These are phyloP conservation scores for Penicillium antarcticum DNA, from an alignment of 495 filamentous ascomycete genomes.

Conservation along the genomic window DNA sequence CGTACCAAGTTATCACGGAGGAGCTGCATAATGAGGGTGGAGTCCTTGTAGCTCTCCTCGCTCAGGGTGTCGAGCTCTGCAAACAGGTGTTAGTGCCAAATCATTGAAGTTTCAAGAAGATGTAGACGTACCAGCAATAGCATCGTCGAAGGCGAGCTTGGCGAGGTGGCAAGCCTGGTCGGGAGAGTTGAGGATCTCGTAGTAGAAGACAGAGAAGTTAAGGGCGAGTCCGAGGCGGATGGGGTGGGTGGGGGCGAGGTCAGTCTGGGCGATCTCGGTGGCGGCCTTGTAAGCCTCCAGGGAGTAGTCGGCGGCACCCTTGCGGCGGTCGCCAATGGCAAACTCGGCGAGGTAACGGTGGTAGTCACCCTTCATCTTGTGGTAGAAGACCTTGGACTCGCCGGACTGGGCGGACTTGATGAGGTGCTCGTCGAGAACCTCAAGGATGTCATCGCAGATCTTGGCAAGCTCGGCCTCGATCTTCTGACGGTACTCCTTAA, in stretches of 20 bases:
- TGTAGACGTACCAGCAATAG: conserved; percentile 78
- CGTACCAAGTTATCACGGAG: conserved; percentile 97
- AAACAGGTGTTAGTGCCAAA: conserved; percentile 17
- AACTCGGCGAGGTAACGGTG: conserved; percentile 99
- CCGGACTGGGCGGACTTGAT: conserved; percentile 95
- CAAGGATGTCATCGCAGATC: conserved; percentile 98
- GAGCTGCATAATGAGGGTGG: conserved; percentile 99
- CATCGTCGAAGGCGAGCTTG: conserved; percentile 99
- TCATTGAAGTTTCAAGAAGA: neutral
- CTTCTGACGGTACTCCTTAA: conserved; percentile 99
- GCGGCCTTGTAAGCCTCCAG: conserved; percentile 98
- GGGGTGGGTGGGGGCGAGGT: conserved; percentile 96
- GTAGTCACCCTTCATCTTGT: conserved; percentile 99
- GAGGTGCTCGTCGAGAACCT: conserved; percentile 92
- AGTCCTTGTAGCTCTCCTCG: conserved; percentile 99
- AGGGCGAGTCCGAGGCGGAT: conserved; percentile 97
- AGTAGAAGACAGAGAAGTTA: conserved; percentile 99
- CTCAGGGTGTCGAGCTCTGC: conserved; percentile 95
- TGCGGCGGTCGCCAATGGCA: conserved; percentile 95
- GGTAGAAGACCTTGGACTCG: conserved; percentile 99
- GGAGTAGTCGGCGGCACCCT: conserved; percentile 91
- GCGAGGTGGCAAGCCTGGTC: conserved; percentile 98
- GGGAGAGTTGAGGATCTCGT: conserved; percentile 98
- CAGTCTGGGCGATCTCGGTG: conserved; percentile 96
- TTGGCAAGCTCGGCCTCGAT: conserved; percentile 98